These are phyloP conservation scores for Malassezia dermatis DNA, from an alignment of 1,284 basidiomycete genomes.

Conservation along the genomic window DNA sequence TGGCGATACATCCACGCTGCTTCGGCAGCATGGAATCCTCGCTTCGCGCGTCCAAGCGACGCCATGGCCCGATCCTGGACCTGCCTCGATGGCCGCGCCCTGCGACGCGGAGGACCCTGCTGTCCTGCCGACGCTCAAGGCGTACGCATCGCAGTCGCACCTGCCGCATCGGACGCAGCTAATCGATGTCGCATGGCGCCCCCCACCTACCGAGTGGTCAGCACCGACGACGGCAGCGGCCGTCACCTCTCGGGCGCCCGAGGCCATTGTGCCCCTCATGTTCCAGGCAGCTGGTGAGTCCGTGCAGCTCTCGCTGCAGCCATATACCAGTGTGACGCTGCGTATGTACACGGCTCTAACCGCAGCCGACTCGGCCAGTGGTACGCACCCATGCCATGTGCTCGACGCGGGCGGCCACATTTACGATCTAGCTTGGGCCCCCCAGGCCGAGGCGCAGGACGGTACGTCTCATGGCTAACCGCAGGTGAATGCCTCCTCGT, in stretches of 20 bases:
- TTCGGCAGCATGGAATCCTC: constrained; percentile 25
- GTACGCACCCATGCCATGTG: background rate
- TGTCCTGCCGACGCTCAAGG: background rate
- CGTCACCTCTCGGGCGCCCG: background rate
- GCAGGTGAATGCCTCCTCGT: constrained; percentile 7
- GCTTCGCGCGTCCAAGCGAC: constrained; percentile 15
- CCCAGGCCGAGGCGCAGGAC: background rate
- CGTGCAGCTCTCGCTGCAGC: background rate
- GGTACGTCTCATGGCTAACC: background rate
- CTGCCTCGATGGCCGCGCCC: background rate
- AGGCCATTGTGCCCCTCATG: background rate
- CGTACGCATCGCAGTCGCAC: background rate
- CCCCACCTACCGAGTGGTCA: background rate
- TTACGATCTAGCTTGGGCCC: constrained; percentile 14
- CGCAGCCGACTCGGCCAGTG: background rate
- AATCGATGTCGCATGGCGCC: constrained; percentile 3
- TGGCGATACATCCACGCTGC: constrained; percentile 23
- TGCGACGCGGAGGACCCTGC: background rate
- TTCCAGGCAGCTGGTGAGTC: background rate
- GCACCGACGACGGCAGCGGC: background rate
- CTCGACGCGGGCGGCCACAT: constrained; percentile 12
- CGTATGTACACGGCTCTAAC: background rate
- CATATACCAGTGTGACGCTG: background rate
- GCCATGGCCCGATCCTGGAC: constrained; percentile 7
- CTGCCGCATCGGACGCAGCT: constrained; percentile 1